Evolutionary conservation across 352 stramenopile genomes (phyloP).

Genomic region (Aphanomyces euteiches): DNA sequence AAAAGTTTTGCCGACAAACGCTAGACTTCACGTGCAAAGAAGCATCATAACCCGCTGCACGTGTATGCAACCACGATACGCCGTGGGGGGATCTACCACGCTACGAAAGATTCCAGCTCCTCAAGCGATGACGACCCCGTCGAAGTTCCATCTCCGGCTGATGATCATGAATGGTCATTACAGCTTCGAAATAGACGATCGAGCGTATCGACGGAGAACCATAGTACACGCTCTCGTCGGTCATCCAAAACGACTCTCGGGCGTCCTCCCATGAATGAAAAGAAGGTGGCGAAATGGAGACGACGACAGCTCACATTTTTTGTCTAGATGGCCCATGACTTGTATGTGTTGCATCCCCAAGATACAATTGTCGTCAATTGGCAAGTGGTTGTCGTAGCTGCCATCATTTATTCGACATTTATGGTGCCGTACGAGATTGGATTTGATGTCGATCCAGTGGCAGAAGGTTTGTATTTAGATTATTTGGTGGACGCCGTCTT

Average conservation of each 20-base stretch:
- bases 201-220: no score
- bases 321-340: slow-evolving; percentile 3
- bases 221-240: no score
- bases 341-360: slow-evolving; percentile 65
- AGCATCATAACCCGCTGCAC: neutral
- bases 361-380: slow-evolving; percentile 60
- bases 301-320: neutral
- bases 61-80: neutral
- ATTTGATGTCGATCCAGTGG: slow-evolving; percentile 41
- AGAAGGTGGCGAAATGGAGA: neutral
- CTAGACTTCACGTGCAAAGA: neutral
- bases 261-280: slow-evolving; percentile 12
- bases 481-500: slow-evolving; percentile 83
- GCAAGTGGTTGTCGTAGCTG: slow-evolving; percentile 68
- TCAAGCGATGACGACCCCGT: neutral
- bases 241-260: no score
- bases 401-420: slow-evolving; percentile 86
- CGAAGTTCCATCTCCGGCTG: neutral
- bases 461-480: slow-evolving; percentile 57
- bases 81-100: neutral
- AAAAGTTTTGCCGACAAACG: no score
- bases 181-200: no score
- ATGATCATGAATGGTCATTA: neutral
- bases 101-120: neutral
- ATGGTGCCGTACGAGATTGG: slow-evolving; percentile 84